Evolutionary conservation across 805 yeast species (phyloP).

Genomic region (Nakazawaea ambrosiae): DNA sequence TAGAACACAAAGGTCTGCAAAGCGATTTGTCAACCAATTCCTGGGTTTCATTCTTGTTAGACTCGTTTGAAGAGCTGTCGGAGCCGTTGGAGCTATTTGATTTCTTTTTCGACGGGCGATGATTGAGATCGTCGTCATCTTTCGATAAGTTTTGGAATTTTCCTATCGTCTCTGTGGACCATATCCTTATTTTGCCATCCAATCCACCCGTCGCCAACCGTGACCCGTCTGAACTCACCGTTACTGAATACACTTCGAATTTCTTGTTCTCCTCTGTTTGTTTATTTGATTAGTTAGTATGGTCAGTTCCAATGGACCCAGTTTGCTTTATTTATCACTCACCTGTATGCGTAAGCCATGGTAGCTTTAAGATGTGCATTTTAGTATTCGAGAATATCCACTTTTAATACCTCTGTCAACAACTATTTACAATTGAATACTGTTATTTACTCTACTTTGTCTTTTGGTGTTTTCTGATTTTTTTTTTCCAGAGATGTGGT

Average conservation of each 20-base stretch:
- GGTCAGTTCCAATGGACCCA: background rate
- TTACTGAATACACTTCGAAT: conserved; percentile 80
- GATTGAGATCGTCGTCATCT: conserved; percentile 10
- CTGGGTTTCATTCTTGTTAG: no score
- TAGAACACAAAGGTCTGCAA: conserved; percentile 70
- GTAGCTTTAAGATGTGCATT: conserved; percentile 63
- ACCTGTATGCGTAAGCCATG: conserved; percentile 63
- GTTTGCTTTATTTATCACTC: conserved; percentile 15
- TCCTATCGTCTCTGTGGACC: conserved; percentile 61
- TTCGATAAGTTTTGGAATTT: conserved; percentile 26
- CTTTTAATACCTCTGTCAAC: no score
- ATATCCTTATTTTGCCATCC: conserved; percentile 86
- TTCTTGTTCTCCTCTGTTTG: conserved; percentile 66
- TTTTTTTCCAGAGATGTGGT: no score
- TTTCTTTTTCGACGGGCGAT: background rate
- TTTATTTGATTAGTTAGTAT: no score
- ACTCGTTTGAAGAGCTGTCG: no score
- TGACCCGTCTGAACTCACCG: conserved; percentile 74
- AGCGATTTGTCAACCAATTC: conserved; percentile 21
- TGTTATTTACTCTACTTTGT: no score
- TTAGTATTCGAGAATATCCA: no score
- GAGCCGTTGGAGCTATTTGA: background rate
- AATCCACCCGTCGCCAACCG: conserved; percentile 91
- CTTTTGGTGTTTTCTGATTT: no score
- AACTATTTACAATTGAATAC: no score